These are phyloP conservation scores for Murraya paniculata DNA, from an alignment of 345 rosid genomes.

Conservation along the genomic window DNA sequence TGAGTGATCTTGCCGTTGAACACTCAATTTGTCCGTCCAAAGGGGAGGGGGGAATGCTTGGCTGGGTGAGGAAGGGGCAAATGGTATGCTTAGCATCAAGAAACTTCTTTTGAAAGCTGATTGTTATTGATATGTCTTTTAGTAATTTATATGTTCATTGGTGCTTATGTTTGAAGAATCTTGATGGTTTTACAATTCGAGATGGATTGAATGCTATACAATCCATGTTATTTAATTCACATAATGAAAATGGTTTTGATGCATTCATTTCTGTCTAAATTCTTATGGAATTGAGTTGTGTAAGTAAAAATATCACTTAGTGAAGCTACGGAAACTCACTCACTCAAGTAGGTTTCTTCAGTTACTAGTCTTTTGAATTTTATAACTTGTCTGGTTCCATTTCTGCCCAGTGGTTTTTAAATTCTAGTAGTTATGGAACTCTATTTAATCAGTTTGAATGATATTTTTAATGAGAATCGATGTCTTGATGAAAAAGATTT, in stretches of 20 bases:
- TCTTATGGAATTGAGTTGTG: too few species aligned
- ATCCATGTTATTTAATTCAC: not conserved
- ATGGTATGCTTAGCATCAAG: slow-evolving; percentile 47
- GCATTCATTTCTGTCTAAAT: not conserved
- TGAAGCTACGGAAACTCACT: too few species aligned
- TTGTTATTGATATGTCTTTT: not conserved
- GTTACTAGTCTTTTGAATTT: not conserved
- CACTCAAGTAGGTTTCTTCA: too few species aligned
- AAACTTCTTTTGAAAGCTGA: not conserved
- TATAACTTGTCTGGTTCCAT: not conserved
- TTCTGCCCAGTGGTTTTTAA: not conserved
- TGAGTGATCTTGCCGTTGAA: slow-evolving; percentile 83
- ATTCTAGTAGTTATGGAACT: not conserved
- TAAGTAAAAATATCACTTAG: too few species aligned
- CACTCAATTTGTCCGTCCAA: slow-evolving; percentile 87
- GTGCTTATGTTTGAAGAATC: not conserved
- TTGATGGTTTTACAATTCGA: not conserved
- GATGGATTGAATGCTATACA: not conserved
- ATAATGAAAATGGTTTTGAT: not conserved
- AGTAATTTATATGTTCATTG: not conserved
- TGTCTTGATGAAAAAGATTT: too few species aligned
- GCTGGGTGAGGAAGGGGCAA: slow-evolving; percentile 87
- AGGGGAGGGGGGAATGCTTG: slow-evolving; percentile 84
- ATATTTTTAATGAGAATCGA: too few species aligned
- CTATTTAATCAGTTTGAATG: not conserved